Percentiles rank a stretch among this genome's conserved stretches.
Evolutionary conservation across 352 stramenopile species (phyloP).

Genomic region (Pythium myriotylum): DNA sequence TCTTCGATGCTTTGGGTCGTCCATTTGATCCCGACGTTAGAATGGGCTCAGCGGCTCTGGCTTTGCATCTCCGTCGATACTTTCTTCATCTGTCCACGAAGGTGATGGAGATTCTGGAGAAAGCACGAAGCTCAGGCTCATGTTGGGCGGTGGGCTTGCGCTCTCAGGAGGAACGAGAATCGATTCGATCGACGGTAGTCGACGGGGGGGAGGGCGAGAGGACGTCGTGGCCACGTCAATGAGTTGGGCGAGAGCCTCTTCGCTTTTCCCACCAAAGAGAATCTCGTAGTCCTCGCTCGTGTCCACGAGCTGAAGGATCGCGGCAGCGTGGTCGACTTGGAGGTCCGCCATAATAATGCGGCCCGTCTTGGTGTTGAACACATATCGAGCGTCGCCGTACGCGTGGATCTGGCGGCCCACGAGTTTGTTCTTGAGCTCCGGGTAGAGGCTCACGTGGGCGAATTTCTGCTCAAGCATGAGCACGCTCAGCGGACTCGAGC

Average conservation of each 20-base stretch:
- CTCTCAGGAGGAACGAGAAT: neutral
- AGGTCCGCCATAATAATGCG: constrained; percentile 5
- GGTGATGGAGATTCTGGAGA: neutral
- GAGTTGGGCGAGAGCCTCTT: neutral
- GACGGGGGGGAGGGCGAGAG: too few relatives aligned
- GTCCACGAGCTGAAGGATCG: constrained; percentile 15
- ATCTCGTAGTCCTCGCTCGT: constrained; percentile 9
- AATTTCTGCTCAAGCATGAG: constrained; percentile 11
- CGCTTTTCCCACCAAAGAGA: neutral
- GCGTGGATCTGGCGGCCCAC: constrained; percentile 9
- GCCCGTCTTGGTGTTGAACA: neutral
- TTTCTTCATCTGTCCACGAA: neutral
- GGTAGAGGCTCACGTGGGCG: constrained; percentile 5
- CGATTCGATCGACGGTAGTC: too few relatives aligned
- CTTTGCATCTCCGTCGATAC: neutral
- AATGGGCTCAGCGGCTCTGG: neutral
- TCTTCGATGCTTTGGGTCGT: too few relatives aligned
- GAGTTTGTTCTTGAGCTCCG: constrained; percentile 8
- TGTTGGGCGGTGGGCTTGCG: neutral
- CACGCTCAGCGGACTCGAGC: constrained; percentile 8
- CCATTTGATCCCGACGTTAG: too few relatives aligned
- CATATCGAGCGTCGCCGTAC: constrained; percentile 7
- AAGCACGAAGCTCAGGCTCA: constrained; percentile 11
- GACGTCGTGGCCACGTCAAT: neutral
- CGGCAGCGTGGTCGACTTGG: constrained; percentile 11